Base-by-base conservation (phyloP, 257 asterid genomes). In the Fraxinus pennsylvanica region DNA sequence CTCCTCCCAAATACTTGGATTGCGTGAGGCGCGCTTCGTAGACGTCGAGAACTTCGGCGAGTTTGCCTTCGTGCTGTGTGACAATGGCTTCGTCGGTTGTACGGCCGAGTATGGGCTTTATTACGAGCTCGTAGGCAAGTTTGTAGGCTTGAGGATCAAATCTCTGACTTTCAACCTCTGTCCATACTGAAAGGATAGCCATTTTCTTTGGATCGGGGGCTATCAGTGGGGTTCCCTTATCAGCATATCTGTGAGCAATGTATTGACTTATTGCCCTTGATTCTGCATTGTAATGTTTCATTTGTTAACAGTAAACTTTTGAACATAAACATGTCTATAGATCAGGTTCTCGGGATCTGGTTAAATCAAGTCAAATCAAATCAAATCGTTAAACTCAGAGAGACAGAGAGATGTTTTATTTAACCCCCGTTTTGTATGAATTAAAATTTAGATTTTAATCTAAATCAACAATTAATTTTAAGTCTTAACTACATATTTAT, bases 191-290 rank as follows among this genome's bases (percentile, higher is more conserved):
- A 38, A 75, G 80, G 3, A 35, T 29, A 0, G 84, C 88, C 87
- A 77, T 80, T 82, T 85, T 81, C 78, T 86, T 90, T 4, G 89
- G 84, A 63, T 91, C 92, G 5, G 78, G 22, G 70, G 41, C 67
- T 5, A 78, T 41, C 72, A 90, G 36, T 2, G 81, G 85, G 29
- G 84, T 83, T 47, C 96, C 96, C 67, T 85, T 84, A 77, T 82
- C 83, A n/a, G 85, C 77, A 70, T 90, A 91, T 6, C 85, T 61
- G 5, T 82, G 82, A 2, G 85, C 84, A 14, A 90, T 73, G 82
- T 93, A 90, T 41, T 71, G 80, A 39, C 66, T 82, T 32, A 91
- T 87, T 7, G 94, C 97, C 87, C 98, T 88, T 0, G 98, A 91
- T 80, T 93, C 97, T 90, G 91, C 81, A 73, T 36, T 45, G 30